Evolutionary conservation across 2,329 filamentous ascomycete species (phyloP).

Genomic region (Chaetomium sp.): DNA sequence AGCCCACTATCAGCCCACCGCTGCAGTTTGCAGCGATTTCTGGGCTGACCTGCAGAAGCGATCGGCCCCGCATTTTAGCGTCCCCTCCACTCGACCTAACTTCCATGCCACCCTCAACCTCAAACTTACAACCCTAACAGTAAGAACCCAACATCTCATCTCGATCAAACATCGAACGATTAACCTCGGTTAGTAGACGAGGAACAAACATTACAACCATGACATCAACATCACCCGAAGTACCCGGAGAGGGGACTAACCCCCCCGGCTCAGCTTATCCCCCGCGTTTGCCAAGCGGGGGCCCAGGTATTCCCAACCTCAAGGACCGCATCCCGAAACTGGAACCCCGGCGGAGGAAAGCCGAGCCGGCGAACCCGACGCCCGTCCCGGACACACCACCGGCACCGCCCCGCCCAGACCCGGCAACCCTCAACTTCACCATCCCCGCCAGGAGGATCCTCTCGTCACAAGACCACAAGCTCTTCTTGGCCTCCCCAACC

Average conservation of each 20-base stretch:
- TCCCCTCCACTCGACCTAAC: conserved; percentile 15
- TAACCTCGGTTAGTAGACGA: neutral
- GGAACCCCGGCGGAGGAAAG: conserved; percentile 60
- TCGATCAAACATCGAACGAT: conserved; percentile 18
- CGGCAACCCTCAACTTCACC: conserved; percentile 62
- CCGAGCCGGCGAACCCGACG: conserved; percentile 54
- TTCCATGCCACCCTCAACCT: conserved; percentile 19
- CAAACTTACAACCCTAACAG: neutral
- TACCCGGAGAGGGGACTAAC: conserved; percentile 4
- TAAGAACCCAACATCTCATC: neutral
- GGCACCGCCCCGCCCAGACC: conserved; percentile 68
- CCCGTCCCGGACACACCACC: conserved; percentile 75
- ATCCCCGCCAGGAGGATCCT: conserved; percentile 78
- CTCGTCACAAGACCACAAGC: conserved; percentile 74
- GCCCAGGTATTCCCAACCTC: conserved; percentile 50
- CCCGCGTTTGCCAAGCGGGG: conserved; percentile 24
- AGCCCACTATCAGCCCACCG: neutral
- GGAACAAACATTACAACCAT: conserved; percentile 2
- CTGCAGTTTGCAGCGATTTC: conserved; percentile 29
- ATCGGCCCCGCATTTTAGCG: conserved; percentile 32
- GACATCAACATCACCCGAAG: conserved; percentile 17
- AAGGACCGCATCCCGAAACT: conserved; percentile 67
- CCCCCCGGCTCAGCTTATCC: neutral
- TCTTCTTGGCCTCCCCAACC: conserved; percentile 77
- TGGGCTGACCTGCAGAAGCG: conserved; percentile 29